These are phyloP conservation scores for Nepenthes alata DNA, from an alignment of 179 eudicot species.

Conservation along the genomic window DNA sequence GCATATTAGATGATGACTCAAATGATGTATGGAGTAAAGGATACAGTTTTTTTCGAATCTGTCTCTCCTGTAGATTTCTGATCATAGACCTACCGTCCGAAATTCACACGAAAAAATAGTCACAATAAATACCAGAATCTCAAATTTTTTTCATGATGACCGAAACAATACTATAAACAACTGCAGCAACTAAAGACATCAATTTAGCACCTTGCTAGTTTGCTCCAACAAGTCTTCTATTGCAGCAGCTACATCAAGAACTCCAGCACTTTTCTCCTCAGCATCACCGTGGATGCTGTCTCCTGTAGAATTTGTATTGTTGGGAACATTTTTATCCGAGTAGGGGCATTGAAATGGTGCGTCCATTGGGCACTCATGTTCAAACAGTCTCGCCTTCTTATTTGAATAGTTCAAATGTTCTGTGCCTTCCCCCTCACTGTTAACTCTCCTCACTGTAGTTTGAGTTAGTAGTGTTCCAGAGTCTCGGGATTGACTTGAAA, in stretches of 20 bases:
- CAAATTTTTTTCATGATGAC: background rate
- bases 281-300: slow-evolving; percentile 12
- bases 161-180: background rate
- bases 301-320: slow-evolving; percentile 13
- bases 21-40: slow-evolving; percentile 13
- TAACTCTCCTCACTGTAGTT: slow-evolving; percentile 9
- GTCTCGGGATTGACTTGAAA: slow-evolving; percentile 33
- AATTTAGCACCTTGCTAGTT: slow-evolving; percentile 60
- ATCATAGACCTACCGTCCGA: slow-evolving; percentile 55
- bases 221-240: slow-evolving; percentile 89
- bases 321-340: slow-evolving; percentile 12
- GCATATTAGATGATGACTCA: background rate
- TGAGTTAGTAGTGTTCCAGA: slow-evolving; percentile 21
- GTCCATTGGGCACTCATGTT: slow-evolving; percentile 11
- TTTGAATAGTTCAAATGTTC: slow-evolving; percentile 10
- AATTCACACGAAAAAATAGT: slow-evolving; percentile 10
- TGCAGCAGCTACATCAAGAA: slow-evolving; percentile 87
- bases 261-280: slow-evolving; percentile 26
- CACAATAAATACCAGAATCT: background rate
- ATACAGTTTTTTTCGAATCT: slow-evolving; percentile 47
- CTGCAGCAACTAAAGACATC: background rate
- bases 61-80: slow-evolving; percentile 36
- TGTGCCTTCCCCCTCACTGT: slow-evolving; percentile 14
- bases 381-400: slow-evolving; percentile 39
- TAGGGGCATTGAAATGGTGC: slow-evolving; percentile 4